A percentile compares a stretch with the other conserved stretches of the same genome.
Conservation (phyloP, 2,329 filamentous ascomycete genomes). For the Cordyceps tenuipes region DNA sequence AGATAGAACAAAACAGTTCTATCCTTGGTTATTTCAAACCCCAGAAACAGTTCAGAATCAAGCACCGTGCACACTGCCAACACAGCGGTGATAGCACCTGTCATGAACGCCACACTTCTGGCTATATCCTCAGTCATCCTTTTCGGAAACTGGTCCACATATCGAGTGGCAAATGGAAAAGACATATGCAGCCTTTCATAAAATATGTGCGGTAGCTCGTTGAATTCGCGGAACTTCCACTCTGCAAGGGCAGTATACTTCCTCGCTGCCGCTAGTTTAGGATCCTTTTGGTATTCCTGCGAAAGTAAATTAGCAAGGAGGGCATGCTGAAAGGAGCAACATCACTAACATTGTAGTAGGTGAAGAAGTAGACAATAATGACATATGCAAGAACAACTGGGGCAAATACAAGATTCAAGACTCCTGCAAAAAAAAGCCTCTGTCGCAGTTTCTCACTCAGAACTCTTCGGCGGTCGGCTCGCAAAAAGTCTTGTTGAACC, state of each 20-base stretch:
- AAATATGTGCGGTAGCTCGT: conserved; percentile 89
- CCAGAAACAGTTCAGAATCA: conserved; percentile 83
- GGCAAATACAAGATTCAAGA: conserved; percentile 79
- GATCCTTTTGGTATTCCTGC: conserved; percentile 91
- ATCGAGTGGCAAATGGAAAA: conserved; percentile 83
- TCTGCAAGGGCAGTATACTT: conserved; percentile 89
- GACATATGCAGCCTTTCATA: conserved; percentile 88
- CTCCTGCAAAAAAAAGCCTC: conserved; percentile 72
- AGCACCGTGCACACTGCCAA: conserved; percentile 76
- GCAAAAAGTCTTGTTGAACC: conserved; percentile 77
- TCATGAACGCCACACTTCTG: conserved; percentile 77
- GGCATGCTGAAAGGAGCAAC: not conserved
- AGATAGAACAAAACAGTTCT: conserved; percentile 88
- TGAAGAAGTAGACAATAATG: conserved; percentile 83
- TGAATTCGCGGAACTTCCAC: conserved; percentile 99
- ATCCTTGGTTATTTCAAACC: conserved; percentile 84
- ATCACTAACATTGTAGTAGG: conserved; percentile 73
- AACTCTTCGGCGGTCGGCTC: conserved; percentile 68
- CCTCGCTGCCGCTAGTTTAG: conserved; percentile 68
- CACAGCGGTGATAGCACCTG: conserved; percentile 78
- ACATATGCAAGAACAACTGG: conserved; percentile 85
- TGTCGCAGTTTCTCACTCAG: conserved; percentile 70
- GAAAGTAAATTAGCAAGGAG: not conserved
- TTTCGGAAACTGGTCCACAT: conserved; percentile 94
- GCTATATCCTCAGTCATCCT: conserved; percentile 82